These are phyloP conservation scores for Lachnellula arida DNA, from an alignment of 2,329 filamentous ascomycete genomes.

Conservation along the genomic window DNA sequence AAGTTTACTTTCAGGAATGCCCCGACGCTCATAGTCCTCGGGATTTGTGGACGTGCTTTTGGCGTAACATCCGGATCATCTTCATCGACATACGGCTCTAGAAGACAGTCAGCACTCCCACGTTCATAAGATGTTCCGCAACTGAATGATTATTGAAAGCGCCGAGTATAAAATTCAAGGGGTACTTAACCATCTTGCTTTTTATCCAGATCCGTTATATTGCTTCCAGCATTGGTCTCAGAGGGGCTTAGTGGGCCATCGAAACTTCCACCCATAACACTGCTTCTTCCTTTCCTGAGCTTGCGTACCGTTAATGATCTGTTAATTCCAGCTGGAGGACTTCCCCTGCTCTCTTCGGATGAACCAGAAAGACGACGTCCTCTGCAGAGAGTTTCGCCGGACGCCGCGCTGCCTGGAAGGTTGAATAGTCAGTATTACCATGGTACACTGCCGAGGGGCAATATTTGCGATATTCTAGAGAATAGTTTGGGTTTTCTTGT, in stretches of 20 bases:
- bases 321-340: constrained; percentile 23
- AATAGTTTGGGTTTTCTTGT: too few relatives aligned
- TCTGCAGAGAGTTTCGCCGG: constrained; percentile 20
- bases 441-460: not conserved
- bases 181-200: constrained; percentile 7
- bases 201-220: constrained; percentile 9
- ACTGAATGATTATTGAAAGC: not conserved
- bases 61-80: constrained; percentile 26
- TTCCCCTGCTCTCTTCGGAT: constrained; percentile 25
- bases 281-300: constrained; percentile 19
- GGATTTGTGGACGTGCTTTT: constrained; percentile 18
- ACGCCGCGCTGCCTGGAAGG: constrained; percentile 12
- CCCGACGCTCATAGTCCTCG: constrained; percentile 24
- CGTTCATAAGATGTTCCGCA: not conserved
- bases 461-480: too few relatives aligned
- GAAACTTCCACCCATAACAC: constrained; percentile 17
- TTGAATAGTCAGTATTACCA: not conserved
- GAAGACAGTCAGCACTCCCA: not conserved
- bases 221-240: not conserved
- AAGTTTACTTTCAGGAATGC: constrained; percentile 20
- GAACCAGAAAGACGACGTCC: constrained; percentile 19
- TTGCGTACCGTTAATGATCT: constrained; percentile 30
- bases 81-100: constrained; percentile 4
- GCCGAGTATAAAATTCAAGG: not conserved
- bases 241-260: constrained; percentile 3